These are phyloP conservation scores for Cladochytrium replicatum DNA, from an alignment of 192 early-diverging fungal genomes.

Conservation along the genomic window DNA sequence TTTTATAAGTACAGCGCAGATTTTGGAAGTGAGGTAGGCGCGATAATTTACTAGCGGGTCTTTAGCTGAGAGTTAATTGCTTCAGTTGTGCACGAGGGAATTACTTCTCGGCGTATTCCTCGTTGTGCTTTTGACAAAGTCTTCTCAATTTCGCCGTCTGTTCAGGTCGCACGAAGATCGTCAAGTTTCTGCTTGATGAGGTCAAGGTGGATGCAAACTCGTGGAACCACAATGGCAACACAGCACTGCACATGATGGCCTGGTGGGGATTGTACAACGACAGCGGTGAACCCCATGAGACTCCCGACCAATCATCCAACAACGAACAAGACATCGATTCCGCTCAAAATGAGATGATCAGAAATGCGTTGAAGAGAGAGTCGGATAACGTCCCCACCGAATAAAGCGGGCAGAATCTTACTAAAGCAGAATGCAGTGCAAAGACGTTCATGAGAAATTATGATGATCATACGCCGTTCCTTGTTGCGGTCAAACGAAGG, in stretches of 20 bases:
- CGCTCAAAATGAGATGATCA: neutral
- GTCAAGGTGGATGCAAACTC: slow-evolving; percentile 2
- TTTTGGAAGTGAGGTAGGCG: no score
- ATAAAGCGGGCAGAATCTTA: neutral
- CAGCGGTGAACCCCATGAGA: slow-evolving; percentile 3
- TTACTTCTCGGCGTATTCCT: no score
- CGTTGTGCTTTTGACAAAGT: no score
- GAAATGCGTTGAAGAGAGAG: slow-evolving; percentile 10
- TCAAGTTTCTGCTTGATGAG: slow-evolving; percentile 16
- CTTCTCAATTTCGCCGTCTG: slow-evolving; percentile 22
- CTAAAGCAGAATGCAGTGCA: neutral
- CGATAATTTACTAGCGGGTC: no score
- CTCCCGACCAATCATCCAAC: neutral
- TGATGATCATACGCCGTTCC: slow-evolving; percentile 8
- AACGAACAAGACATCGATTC: neutral
- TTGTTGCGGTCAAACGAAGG: slow-evolving; percentile 8
- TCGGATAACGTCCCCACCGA: neutral
- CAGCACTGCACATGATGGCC: slow-evolving; percentile 19
- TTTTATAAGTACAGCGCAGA: no score
- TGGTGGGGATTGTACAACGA: slow-evolving; percentile 11
- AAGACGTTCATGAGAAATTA: slow-evolving; percentile 5
- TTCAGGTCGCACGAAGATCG: slow-evolving; percentile 7
- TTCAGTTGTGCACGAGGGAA: no score
- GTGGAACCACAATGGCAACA: slow-evolving; percentile 19
- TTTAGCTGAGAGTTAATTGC: no score